A percentile compares a stretch with the other conserved stretches of the same genome.
Evolutionary conservation across 2,329 filamentous ascomycete species (phyloP).

Genomic region (Pseudogymnoascus sp.): DNA sequence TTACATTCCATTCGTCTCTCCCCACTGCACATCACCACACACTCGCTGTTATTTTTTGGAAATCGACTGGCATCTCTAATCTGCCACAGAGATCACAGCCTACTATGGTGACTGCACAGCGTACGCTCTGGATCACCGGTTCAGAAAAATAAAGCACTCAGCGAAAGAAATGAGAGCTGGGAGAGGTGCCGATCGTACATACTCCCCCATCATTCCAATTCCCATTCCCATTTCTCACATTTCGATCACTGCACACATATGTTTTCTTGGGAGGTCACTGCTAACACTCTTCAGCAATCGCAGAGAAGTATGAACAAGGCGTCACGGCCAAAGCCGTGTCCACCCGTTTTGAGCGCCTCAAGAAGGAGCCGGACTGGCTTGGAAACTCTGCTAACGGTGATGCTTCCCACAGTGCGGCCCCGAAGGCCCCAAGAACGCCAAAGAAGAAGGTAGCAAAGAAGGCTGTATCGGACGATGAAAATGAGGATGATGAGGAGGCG

Average conservation of each 20-base stretch:
- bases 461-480: conserved; percentile 8
- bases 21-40: conserved; percentile 9
- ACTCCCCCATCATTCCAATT: conserved; percentile 15
- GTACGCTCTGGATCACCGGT: conserved; percentile 22
- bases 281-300: conserved; percentile 25
- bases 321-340: conserved; percentile 23
- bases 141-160: conserved; percentile 23
- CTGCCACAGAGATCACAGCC: conserved; percentile 16
- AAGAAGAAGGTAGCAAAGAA: conserved; percentile 9
- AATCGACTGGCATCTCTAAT: conserved; percentile 14
- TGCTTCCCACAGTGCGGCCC: neutral
- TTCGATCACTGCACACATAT: conserved; percentile 10
- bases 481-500: conserved; percentile 12
- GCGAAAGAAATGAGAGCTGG: conserved; percentile 17
- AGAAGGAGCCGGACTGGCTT: conserved; percentile 18
- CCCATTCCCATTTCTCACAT: conserved; percentile 12
- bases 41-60: neutral
- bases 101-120: conserved; percentile 18
- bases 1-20: neutral
- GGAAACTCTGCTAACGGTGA: neutral
- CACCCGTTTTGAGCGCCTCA: conserved; percentile 21
- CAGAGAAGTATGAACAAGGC: conserved; percentile 19
- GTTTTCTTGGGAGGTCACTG: conserved; percentile 10
- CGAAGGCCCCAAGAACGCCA: neutral
- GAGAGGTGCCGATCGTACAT: neutral